A percentile compares a stretch with the other conserved stretches of the same genome.
Evolutionary conservation across 352 stramenopile species (phyloP).

Genomic region (Globisporangium nunn): DNA sequence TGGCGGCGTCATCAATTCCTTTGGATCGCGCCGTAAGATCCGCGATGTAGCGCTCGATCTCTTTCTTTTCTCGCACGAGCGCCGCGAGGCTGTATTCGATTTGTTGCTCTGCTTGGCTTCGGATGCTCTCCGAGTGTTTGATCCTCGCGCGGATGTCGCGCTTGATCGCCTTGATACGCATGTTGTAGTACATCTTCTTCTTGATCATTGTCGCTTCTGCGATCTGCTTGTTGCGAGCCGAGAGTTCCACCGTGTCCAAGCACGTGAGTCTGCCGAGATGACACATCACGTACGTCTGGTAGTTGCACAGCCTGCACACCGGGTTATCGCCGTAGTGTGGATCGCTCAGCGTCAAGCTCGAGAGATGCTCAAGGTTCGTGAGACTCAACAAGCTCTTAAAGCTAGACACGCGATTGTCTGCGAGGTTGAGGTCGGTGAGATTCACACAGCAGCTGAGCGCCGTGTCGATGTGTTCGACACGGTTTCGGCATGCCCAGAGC

Average conservation of each 20-base stretch:
- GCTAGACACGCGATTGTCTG: slow-evolving; percentile 71
- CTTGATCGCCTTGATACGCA: slow-evolving; percentile 89
- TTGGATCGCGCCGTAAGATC: slow-evolving; percentile 6
- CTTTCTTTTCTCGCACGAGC: slow-evolving; percentile 52
- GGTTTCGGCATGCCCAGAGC: slow-evolving; percentile 75
- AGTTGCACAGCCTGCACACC: slow-evolving; percentile 89
- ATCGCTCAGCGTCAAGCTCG: slow-evolving; percentile 69
- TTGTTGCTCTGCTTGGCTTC: slow-evolving; percentile 39
- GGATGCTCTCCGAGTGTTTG: slow-evolving; percentile 35
- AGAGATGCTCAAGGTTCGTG: slow-evolving; percentile 54
- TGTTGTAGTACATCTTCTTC: slow-evolving; percentile 95
- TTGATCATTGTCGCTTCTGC: slow-evolving; percentile 90
- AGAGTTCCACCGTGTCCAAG: slow-evolving; percentile 75
- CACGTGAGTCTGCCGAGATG: slow-evolving; percentile 63
- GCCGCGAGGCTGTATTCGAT: slow-evolving; percentile 35
- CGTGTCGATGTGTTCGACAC: slow-evolving; percentile 58
- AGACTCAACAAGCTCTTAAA: slow-evolving; percentile 86
- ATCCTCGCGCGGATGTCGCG: slow-evolving; percentile 59
- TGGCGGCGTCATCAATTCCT: neutral
- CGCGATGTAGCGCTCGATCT: slow-evolving; percentile 44
- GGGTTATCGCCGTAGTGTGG: slow-evolving; percentile 89
- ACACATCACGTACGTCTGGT: slow-evolving; percentile 89
- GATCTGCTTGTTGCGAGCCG: slow-evolving; percentile 76
- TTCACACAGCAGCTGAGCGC: slow-evolving; percentile 42
- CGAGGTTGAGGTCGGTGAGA: slow-evolving; percentile 81